Evolutionary conservation across 2,329 filamentous ascomycete species (phyloP), one percentile per base, ranked within the genome.

Genomic region (Tolypocladium tropicale): DNA sequence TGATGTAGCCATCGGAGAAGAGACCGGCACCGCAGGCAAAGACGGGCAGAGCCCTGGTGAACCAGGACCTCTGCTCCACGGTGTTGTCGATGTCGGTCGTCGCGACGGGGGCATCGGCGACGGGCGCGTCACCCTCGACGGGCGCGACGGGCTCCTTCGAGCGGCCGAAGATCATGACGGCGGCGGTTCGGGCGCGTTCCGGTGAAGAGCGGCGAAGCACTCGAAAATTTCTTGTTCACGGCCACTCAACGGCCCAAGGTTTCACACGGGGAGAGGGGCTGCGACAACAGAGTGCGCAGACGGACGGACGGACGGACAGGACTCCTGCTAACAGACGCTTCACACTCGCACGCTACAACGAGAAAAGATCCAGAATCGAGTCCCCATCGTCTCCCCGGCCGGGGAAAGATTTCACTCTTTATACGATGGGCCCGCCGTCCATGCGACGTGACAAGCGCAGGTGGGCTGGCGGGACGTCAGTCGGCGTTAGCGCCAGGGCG

Each of bases 1-100:
- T 95, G 67, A 96, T 82, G 70, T 96, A 96, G 18, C 92, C 92
- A 70, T 96, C 92, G 28, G 87, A 91, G 72, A 96, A 96, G 2
- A 96, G 78, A 65, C 92, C 92, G 53, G 91, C 89, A 61, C 92
- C 92, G 66, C 90, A 95, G 48, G 91, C 91, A 63, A 96, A 86
- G 1, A 90, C 88, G 16, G 91, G 90, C 79, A 81, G 48, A 4
- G 61, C 63, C 2, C 62, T 55, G 25, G 62, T 16, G 30, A 58
- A 55, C 36, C 65, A 66, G 11, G 62, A 52, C 58, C 62, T 66
- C 37, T 51, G 56, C 53, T 54, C 34, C 12, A 54, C 7, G n/a
- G 32, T 56, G 23, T 46, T 28, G 32, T 61, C 61, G 23, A 59
- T 34, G 37, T 57, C 41, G 28, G 36, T 52, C n/a, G n/a, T n/a